A percentile compares a stretch with the other conserved stretches of the same genome.
These are phyloP conservation scores for Kwoniella sp. DNA, from an alignment of 768 basidiomycete genomes.

Conservation along the genomic window DNA sequence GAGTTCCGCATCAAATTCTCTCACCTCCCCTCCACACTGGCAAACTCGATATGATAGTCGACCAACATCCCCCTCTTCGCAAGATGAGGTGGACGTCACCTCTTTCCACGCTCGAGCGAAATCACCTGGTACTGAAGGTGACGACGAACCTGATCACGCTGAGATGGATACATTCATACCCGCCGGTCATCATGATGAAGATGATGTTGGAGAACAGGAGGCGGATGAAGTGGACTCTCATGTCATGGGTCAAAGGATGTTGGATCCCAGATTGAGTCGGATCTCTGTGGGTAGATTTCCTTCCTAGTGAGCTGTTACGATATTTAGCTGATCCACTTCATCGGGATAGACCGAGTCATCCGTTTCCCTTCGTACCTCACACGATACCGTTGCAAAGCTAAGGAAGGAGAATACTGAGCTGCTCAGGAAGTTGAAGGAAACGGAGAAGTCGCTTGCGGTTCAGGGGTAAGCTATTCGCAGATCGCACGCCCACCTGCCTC, in stretches of 20 bases:
- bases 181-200: constrained; percentile 7
- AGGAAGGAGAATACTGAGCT: constrained; percentile 74
- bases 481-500: too few relatives aligned
- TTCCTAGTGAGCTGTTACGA: not conserved
- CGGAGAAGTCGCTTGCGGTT: constrained; percentile 67
- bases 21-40: constrained; percentile 19
- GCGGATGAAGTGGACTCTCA: constrained; percentile 37
- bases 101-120: constrained; percentile 42
- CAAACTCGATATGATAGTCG: constrained; percentile 15
- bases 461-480: constrained; percentile 48
- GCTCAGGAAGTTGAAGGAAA: constrained; percentile 72
- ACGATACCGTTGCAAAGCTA: constrained; percentile 73
- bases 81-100: constrained; percentile 35
- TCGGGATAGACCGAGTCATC: constrained; percentile 60
- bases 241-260: constrained; percentile 26
- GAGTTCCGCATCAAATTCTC: constrained; percentile 12
- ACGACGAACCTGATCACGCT: constrained; percentile 26
- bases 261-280: constrained; percentile 37
- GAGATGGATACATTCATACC: constrained; percentile 13
- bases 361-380: constrained; percentile 66
- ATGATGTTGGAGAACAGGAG: constrained; percentile 4
- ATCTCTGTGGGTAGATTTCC: constrained; percentile 29
- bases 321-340: too few relatives aligned
- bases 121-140: constrained; percentile 33
- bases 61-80: constrained; percentile 37